These are phyloP conservation scores for Cryphonectria carpinicola DNA, from an alignment of 2,329 filamentous ascomycete genomes.

Conservation along the genomic window DNA sequence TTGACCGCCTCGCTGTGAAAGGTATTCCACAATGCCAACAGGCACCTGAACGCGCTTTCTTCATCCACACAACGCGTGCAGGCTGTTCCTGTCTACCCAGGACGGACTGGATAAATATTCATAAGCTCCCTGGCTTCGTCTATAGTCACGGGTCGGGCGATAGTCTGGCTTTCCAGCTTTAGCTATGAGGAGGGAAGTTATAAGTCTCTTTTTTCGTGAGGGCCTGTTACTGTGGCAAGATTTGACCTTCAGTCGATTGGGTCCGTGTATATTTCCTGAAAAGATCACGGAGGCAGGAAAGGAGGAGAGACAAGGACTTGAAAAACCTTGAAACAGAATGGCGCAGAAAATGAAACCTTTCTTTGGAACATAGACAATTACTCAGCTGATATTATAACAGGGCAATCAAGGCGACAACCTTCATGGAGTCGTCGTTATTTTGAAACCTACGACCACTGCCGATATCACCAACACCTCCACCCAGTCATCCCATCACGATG, in stretches of 20 bases:
- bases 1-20: neutral
- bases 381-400: neutral
- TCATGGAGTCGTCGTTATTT: neutral
- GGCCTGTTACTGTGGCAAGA: no score
- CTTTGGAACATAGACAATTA: neutral
- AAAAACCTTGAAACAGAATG: neutral
- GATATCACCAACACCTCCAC: neutral
- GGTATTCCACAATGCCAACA: neutral
- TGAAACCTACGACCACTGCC: neutral
- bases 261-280: no score
- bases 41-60: neutral
- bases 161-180: no score
- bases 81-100: no score
- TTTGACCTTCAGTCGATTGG: no score
- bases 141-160: no score
- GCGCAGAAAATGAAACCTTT: neutral
- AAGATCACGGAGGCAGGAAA: neutral
- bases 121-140: no score
- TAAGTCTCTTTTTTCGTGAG: no score
- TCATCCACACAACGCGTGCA: neutral
- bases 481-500: neutral
- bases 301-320: neutral
- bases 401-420: neutral
- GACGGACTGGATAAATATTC: no score
- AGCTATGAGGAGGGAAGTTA: no score